Base-by-base conservation (phyloP, 345 rosid species). In the Ceriops zippeliana region DNA sequence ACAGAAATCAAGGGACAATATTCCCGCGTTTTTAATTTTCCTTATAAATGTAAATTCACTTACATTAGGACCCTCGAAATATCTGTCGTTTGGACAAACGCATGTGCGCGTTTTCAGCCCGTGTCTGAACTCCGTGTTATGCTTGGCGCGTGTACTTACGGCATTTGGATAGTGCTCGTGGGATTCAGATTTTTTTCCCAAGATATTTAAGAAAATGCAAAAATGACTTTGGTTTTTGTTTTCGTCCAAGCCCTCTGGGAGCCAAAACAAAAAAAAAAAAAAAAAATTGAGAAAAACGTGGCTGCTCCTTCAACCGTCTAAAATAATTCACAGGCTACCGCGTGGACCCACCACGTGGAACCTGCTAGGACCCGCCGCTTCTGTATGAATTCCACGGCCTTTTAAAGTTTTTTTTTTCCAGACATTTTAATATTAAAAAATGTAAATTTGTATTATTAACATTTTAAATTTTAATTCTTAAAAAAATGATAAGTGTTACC, bases 291-390 rank as follows among this genome's bases (percentile, higher is more conserved):
- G 3, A 42, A 42, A 42, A 32, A 70, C 78, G 63, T 73, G 77
- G 75, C 26, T 30, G 76, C 46, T 16, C 37, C 52, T 22, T 38
- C 38, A 32, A 65, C 78, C 57, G 61, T 73, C 74, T 69, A 70
- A 70, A 32, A 72, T 9, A 6, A 73, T 62, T 28, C 66, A 65
- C 65, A 57, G 64, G 26, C 47, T 28, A 15, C 24, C 67, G 53
- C 63, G 73, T 63, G 70, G 75, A 53, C 8, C 56, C 56, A 7
- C 17, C 35, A 11, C 5, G 6, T 1, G n/a, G 20, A 13, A 42
- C 17, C 49, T 16, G 47, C 47, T 11, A 15, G 42, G 47, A 9
- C 16, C 47, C 15, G 47, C 47, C 3, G 16, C 42, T 7, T 35
- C 7, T 8, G 42, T 6, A 34, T 34, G 6, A 5, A 34, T 34